Percentiles rank a stretch among this genome's conserved stretches.
Evolutionary conservation across 208 protist species (phyloP).

Genomic region (Trypanosoma cruzi): DNA sequence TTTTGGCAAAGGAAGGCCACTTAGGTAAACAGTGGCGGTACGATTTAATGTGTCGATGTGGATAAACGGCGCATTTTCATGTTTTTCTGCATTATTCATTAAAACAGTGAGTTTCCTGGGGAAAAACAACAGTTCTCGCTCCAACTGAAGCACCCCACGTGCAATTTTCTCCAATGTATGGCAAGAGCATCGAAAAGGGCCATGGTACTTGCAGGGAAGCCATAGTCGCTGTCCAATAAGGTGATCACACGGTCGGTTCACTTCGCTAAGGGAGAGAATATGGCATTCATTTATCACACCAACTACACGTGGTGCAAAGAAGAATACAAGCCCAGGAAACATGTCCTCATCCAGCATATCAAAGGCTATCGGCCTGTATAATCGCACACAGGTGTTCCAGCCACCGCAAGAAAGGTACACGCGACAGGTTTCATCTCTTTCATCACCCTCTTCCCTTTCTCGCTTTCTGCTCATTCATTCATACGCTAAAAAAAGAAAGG

Average conservation of each 20-base stretch:
- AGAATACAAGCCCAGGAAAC: slow-evolving; percentile 49
- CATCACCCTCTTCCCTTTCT: neutral
- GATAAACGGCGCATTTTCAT: slow-evolving; percentile 18
- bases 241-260: slow-evolving; percentile 21
- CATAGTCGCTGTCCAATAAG: slow-evolving; percentile 22
- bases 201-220: slow-evolving; percentile 47
- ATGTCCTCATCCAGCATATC: slow-evolving; percentile 31
- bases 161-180: slow-evolving; percentile 40
- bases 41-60: slow-evolving; percentile 9
- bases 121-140: slow-evolving; percentile 40
- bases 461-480: slow-evolving; percentile 18
- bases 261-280: slow-evolving; percentile 4
- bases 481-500: too few relatives aligned
- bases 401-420: slow-evolving; percentile 15
- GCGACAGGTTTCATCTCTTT: neutral
- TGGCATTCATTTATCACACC: slow-evolving; percentile 19
- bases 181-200: slow-evolving; percentile 64
- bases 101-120: neutral
- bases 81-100: neutral
- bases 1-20: slow-evolving; percentile 21
- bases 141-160: slow-evolving; percentile 32
- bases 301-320: slow-evolving; percentile 38
- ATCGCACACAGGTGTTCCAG: neutral
- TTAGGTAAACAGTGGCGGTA: slow-evolving; percentile 5
- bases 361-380: slow-evolving; percentile 6